Percentiles rank a stretch among this genome's conserved stretches.
phyloP scores from a whole-genome alignment of 768 basidiomycete species.

The Myochromella boudieri region DNA sequence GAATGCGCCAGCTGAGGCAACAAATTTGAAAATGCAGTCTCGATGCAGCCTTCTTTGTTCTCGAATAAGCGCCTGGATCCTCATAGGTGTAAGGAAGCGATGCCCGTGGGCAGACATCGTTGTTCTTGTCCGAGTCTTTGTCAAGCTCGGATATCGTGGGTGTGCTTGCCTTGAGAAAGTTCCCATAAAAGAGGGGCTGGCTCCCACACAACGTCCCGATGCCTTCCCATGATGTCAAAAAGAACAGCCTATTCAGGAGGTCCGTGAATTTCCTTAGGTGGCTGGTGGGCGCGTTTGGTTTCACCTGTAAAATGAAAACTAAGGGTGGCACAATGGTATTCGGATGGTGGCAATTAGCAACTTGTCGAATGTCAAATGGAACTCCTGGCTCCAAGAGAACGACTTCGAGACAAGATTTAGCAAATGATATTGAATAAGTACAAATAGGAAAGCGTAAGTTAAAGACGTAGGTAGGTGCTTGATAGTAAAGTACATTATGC shows the following conservation, averaged over 20 bases:
- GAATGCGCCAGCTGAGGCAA: too few species aligned
- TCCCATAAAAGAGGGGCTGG: slow-evolving; percentile 9
- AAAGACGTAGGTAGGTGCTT: slow-evolving; percentile 9
- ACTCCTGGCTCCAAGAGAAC: slow-evolving; percentile 1
- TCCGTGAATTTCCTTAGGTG: slow-evolving; percentile 4
- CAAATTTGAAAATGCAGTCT: too few species aligned
- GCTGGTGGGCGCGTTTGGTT: slow-evolving; percentile 9
- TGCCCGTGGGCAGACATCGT: slow-evolving; percentile 8
- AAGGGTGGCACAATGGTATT: too few species aligned
- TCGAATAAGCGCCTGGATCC: slow-evolving; percentile 10
- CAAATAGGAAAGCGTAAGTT: slow-evolving; percentile 14
- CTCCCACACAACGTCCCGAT: slow-evolving; percentile 16
- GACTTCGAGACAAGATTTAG: slow-evolving; percentile 1
- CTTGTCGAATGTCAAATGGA: too few species aligned
- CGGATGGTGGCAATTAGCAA: too few species aligned
- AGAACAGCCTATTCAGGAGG: slow-evolving; percentile 9
- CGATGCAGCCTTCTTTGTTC: slow-evolving; percentile 6
- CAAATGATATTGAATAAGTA: slow-evolving; percentile 5
- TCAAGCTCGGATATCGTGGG: slow-evolving; percentile 16
- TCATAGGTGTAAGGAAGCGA: slow-evolving; percentile 11
- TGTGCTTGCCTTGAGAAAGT: slow-evolving; percentile 16
- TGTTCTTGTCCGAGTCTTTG: slow-evolving; percentile 9
- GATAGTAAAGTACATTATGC: slow-evolving; percentile 14
- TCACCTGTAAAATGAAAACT: too few species aligned
- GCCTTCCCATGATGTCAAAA: slow-evolving; percentile 14